A percentile compares a stretch with the other conserved stretches of the same genome.
These are phyloP conservation scores for Fusarium newnesense DNA, from an alignment of 2,329 filamentous ascomycete genomes.

Conservation along the genomic window DNA sequence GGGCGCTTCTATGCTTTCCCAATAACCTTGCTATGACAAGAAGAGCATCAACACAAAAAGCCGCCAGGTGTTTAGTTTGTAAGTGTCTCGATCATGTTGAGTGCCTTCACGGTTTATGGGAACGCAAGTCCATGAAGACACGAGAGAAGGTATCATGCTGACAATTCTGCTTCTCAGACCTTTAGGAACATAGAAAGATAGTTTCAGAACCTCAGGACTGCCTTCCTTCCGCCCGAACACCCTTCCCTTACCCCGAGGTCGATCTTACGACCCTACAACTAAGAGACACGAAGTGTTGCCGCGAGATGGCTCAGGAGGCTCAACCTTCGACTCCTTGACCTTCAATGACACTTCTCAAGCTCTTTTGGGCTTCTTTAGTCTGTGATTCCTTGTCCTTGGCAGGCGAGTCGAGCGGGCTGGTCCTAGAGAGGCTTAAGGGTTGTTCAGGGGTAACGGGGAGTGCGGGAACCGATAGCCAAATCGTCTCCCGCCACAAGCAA, in stretches of 20 bases:
- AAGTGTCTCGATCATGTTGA: neutral
- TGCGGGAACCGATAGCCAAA: neutral
- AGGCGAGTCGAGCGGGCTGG: no score
- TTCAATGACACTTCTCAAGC: accelerated
- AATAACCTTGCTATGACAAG: accelerated
- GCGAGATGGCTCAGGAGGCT: neutral
- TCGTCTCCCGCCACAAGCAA: neutral
- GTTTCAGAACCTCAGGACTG: accelerated
- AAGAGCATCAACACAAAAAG: neutral
- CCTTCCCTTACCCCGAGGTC: neutral
- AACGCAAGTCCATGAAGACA: neutral
- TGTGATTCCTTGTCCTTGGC: neutral
- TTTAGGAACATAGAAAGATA: neutral
- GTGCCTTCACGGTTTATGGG: no score
- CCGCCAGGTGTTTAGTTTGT: neutral
- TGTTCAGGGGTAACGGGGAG: neutral
- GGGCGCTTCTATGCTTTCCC: neutral
- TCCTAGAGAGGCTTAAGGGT: neutral
- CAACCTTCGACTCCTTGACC: no score
- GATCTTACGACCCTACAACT: neutral
- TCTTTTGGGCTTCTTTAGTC: accelerated
- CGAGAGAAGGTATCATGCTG: neutral
- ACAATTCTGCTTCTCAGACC: neutral
- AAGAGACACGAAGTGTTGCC: neutral
- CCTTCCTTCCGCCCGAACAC: neutral